Base-by-base conservation (phyloP, 2,329 filamentous ascomycete species). In the Pleochaeta shiraiana region DNA sequence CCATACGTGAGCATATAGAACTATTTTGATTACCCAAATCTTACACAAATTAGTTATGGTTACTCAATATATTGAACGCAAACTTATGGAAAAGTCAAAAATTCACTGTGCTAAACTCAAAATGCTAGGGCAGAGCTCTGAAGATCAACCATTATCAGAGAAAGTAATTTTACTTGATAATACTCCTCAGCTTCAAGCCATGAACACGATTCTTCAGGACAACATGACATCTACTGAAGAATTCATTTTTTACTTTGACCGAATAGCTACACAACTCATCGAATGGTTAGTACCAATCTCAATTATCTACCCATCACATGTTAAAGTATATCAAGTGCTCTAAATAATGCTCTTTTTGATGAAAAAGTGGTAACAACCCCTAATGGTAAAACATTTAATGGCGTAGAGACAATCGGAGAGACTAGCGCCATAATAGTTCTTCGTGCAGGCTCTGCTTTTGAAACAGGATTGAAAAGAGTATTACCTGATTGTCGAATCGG, bases 171-270 rank as follows among this genome's bases (percentile, higher is more conserved):
- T 95, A 19, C 76, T 97, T 65, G 79, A 85, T 53, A 81, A 88
- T 67, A 95, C 88, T 0, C 81, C 85, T 9, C 93, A 98, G 74
- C 79, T 96, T 64, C 80, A 79, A 65, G 91, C 85, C 59, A 95
- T 98, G 82, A 91, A 89, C 73, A 96, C 91, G 0, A 87, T 96
- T 65, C 82, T 98, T 47, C 86, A 95, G 60, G 82, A 93, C 70
- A 86, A 88, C 21, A 81, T 84, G 60, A 92, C 90, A 0, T 78
- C 81, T 6, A 81, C 88, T 50, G 92, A 95, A 72, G 91, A 97
- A 70, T 97, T 96, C 73, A 89, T 95, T 67, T 97, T 97, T 75
- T 97, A 97, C 75, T 96, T 97, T 74, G 90, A 98, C 74, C 83
- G 93, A 43, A 78, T 97, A 43, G 84, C 88, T 1, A 83, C 87